A percentile compares a stretch with the other conserved stretches of the same genome.
phyloP scores from a whole-genome alignment of 1,139 yeast species.

The Yamadazyma pseudoaaseri region DNA sequence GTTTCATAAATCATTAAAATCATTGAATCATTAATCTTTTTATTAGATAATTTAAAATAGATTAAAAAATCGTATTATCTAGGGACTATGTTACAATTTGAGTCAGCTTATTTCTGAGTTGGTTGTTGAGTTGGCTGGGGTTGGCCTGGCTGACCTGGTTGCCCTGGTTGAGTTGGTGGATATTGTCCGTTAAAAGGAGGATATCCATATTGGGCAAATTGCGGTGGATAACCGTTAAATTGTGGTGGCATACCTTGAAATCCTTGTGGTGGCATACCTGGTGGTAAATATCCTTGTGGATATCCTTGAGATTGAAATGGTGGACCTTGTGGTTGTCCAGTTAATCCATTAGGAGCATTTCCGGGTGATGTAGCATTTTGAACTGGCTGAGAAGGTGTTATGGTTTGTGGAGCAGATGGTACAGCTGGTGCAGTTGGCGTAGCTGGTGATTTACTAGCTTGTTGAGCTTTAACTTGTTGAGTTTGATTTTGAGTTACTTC shows the following conservation, averaged over 20 bases:
- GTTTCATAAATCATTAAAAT: slow-evolving; percentile 11
- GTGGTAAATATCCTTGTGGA: slow-evolving; percentile 15
- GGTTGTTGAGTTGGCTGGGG: slow-evolving; percentile 11
- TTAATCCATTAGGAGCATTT: slow-evolving; percentile 5
- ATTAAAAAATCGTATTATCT: background rate
- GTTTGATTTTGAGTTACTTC: slow-evolving; percentile 17
- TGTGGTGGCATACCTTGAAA: slow-evolving; percentile 14
- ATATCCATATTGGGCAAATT: slow-evolving; percentile 6
- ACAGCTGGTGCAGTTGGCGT: slow-evolving; percentile 17
- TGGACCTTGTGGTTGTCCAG: slow-evolving; percentile 1
- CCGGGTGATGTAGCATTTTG: slow-evolving; percentile 5
- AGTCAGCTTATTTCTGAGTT: slow-evolving; percentile 12
- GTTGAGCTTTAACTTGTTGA: slow-evolving; percentile 11
- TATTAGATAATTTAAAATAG: slow-evolving; percentile 3
- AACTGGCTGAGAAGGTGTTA: slow-evolving; percentile 11
- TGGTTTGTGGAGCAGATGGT: slow-evolving; percentile 18
- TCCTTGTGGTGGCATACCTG: slow-evolving; percentile 16
- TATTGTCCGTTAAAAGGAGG: slow-evolving; percentile 15
- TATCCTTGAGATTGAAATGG: slow-evolving; percentile 13
- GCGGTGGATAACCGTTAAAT: slow-evolving; percentile 15
- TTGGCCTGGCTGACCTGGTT: slow-evolving; percentile 18
- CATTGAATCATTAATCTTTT: slow-evolving; percentile 10
- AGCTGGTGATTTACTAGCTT: slow-evolving; percentile 12
- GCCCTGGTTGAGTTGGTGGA: slow-evolving; percentile 27
- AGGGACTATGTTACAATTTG: background rate